Percentiles rank a stretch among this genome's conserved stretches.
Evolutionary conservation across 805 yeast genomes (phyloP).

Genomic region (Candida fluviatilis): DNA sequence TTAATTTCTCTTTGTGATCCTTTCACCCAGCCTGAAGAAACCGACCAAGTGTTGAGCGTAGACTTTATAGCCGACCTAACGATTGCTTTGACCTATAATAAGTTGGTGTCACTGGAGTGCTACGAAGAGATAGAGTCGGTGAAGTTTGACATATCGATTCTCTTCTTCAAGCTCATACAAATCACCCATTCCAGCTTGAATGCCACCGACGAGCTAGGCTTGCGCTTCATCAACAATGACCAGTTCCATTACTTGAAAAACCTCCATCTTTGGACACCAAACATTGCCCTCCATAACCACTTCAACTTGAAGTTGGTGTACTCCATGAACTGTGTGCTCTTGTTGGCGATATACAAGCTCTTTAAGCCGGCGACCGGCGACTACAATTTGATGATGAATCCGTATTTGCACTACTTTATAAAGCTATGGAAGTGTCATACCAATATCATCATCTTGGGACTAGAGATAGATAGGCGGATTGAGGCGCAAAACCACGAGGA

Average conservation of each 20-base stretch:
- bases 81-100: slow-evolving; percentile 34
- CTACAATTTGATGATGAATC: slow-evolving; percentile 49
- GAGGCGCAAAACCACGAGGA: slow-evolving; percentile 25
- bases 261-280: slow-evolving; percentile 26
- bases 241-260: slow-evolving; percentile 21
- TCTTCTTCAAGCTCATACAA: slow-evolving; percentile 34
- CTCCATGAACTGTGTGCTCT: slow-evolving; percentile 27
- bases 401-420: slow-evolving; percentile 55
- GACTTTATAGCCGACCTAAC: slow-evolving; percentile 52
- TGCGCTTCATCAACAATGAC: slow-evolving; percentile 41
- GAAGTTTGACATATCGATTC: slow-evolving; percentile 31
- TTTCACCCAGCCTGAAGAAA: slow-evolving; percentile 64
- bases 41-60: slow-evolving; percentile 51
- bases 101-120: not conserved
- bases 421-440: slow-evolving; percentile 68
- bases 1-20: slow-evolving; percentile 48
- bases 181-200: slow-evolving; percentile 32
- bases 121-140: slow-evolving; percentile 20
- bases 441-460: slow-evolving; percentile 51
- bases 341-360: slow-evolving; percentile 30
- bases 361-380: slow-evolving; percentile 22
- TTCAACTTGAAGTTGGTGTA: slow-evolving; percentile 23
- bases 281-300: slow-evolving; percentile 13
- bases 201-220: slow-evolving; percentile 38
- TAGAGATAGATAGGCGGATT: slow-evolving; percentile 45